These are phyloP conservation scores for Sugiyamaella grinbergsii DNA, from an alignment of 1,139 yeast species.

Conservation along the genomic window DNA sequence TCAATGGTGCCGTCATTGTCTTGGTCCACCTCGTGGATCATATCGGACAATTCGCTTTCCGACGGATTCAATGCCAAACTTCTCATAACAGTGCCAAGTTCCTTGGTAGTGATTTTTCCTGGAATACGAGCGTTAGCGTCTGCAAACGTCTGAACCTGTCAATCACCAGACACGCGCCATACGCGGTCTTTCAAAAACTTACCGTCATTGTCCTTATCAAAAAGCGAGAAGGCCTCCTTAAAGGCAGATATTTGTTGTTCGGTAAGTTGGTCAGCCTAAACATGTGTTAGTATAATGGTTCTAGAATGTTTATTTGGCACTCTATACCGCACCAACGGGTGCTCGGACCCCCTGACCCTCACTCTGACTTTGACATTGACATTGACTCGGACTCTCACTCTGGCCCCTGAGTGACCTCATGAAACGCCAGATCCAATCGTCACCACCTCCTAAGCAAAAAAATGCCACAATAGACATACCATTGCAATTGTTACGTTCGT, in stretches of 20 bases:
- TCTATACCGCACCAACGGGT: too few relatives aligned
- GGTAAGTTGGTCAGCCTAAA: conserved; percentile 79
- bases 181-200: conserved; percentile 30
- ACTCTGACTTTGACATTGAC: too few relatives aligned
- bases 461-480: conserved; percentile 1
- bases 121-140: conserved; percentile 5
- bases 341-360: too few relatives aligned
- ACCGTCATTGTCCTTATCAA: conserved; percentile 96
- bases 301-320: too few relatives aligned
- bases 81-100: conserved; percentile 97
- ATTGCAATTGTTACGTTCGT: conserved; percentile 1
- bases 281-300: background rate
- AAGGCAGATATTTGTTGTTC: conserved; percentile 96
- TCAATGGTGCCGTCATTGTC: conserved; percentile 95
- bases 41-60: conserved; percentile 91
- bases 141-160: too few relatives aligned
- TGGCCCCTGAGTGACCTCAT: too few relatives aligned
- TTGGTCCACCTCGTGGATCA: conserved; percentile 95
- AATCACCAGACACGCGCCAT: too few relatives aligned
- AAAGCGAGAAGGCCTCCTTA: conserved; percentile 95
- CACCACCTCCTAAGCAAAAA: too few relatives aligned
- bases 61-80: conserved; percentile 96
- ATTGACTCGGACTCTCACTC: too few relatives aligned
- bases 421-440: background rate
- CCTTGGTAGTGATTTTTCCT: conserved; percentile 82